A percentile compares a stretch with the other conserved stretches of the same genome.
Conservation (phyloP, 805 yeast genomes). For the Candida succiphila region DNA sequence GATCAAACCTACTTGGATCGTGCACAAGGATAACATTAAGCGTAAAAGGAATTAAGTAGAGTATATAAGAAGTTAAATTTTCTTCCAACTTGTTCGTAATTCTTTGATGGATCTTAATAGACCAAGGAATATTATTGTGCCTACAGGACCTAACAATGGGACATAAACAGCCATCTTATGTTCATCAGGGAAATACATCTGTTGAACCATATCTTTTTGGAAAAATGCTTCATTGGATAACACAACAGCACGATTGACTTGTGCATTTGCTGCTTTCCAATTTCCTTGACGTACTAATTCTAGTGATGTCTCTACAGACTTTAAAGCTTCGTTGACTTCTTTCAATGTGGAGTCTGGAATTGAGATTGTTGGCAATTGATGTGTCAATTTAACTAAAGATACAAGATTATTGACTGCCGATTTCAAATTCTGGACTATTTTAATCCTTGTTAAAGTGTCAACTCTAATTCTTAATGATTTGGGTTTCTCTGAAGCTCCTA, state of each 20-base stretch:
- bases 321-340: constrained; percentile 45
- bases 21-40: constrained; percentile 52
- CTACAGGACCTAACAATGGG: constrained; percentile 82
- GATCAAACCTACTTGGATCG: constrained; percentile 55
- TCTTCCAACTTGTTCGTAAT: background rate
- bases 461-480: constrained; percentile 52
- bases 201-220: constrained; percentile 92
- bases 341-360: constrained; percentile 64
- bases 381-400: constrained; percentile 61
- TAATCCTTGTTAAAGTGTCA: constrained; percentile 55
- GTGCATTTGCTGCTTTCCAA: constrained; percentile 27
- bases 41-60: constrained; percentile 45
- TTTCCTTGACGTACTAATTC: constrained; percentile 18
- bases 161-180: constrained; percentile 90
- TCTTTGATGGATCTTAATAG: constrained; percentile 36
- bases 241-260: constrained; percentile 43
- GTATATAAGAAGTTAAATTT: too few species aligned
- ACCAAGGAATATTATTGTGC: constrained; percentile 51
- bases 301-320: constrained; percentile 28
- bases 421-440: constrained; percentile 46
- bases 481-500: constrained; percentile 57
- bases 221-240: constrained; percentile 75
- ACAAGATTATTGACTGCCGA: constrained; percentile 60
- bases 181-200: constrained; percentile 89
- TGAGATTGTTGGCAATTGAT: constrained; percentile 67